Percentiles rank a stretch among this genome's conserved stretches.
Evolutionary conservation across 192 early-diverging fungal genomes (phyloP).

Genomic region (Gryganskiella cystojenkinii): DNA sequence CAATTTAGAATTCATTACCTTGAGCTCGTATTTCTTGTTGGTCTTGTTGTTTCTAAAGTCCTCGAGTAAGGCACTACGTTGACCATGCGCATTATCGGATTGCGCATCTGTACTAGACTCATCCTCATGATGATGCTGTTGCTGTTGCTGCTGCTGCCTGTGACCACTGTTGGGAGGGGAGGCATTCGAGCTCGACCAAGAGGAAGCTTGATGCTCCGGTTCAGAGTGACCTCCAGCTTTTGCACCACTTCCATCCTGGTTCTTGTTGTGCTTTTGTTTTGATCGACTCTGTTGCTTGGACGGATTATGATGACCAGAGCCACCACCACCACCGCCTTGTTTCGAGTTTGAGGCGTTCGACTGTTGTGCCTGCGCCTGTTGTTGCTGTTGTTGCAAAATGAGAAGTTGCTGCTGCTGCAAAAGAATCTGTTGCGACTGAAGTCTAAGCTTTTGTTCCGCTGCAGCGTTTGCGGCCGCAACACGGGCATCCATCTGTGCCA

Average conservation of each 20-base stretch:
- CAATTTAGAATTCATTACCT: constrained; percentile 57
- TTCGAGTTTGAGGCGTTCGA: constrained; percentile 20
- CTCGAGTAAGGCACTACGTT: constrained; percentile 90
- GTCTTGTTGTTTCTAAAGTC: constrained; percentile 97
- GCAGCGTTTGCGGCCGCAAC: constrained; percentile 33
- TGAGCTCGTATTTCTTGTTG: constrained; percentile 94
- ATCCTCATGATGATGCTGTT: constrained; percentile 16
- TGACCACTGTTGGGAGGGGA: constrained; percentile 32
- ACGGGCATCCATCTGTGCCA: constrained; percentile 45
- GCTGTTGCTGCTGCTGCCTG: constrained; percentile 2
- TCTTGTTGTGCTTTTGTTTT: constrained; percentile 34
- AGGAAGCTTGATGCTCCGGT: constrained; percentile 13
- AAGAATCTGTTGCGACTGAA: constrained; percentile 61
- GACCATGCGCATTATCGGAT: constrained; percentile 65
- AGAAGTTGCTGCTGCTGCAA: constrained; percentile 63
- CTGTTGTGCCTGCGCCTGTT: constrained; percentile 54
- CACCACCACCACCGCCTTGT: no score
- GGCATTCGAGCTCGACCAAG: constrained; percentile 38
- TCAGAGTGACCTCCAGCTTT: constrained; percentile 20
- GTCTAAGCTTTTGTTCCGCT: constrained; percentile 62
- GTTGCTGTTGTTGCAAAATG: constrained; percentile 40
- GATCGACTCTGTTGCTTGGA: constrained; percentile 41
- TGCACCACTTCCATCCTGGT: no score
- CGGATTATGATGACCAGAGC: constrained; percentile 16
- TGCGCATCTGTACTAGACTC: constrained; percentile 23